Evolutionary conservation across 2,329 filamentous ascomycete species (phyloP).

Genomic region (Phialophora expanda): DNA sequence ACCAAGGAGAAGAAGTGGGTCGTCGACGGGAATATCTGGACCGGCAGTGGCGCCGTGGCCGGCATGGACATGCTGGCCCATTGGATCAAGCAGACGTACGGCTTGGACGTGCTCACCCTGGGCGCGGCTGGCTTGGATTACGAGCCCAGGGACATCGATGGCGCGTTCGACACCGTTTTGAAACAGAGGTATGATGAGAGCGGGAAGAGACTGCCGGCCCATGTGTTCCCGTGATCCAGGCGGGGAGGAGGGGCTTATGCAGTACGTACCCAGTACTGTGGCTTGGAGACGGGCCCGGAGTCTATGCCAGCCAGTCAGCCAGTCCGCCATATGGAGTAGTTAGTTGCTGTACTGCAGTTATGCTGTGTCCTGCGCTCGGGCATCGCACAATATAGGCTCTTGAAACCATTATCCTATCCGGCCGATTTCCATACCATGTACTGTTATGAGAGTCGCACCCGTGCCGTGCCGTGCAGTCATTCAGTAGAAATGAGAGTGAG

Average conservation of each 20-base stretch:
- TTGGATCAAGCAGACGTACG: conserved; percentile 49
- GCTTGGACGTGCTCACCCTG: conserved; percentile 26
- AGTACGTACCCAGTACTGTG: background rate
- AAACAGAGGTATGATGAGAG: conserved; percentile 22
- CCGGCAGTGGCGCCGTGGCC: conserved; percentile 52
- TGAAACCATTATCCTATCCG: no score
- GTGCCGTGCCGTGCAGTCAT: no score
- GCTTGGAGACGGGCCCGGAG: background rate
- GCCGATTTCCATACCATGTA: no score
- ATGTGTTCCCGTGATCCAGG: conserved; percentile 11
- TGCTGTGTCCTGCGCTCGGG: background rate
- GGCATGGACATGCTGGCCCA: conserved; percentile 55
- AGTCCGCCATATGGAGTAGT: background rate
- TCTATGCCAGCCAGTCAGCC: background rate
- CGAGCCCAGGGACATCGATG: conserved; percentile 47
- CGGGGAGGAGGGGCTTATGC: background rate
- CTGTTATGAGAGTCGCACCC: no score
- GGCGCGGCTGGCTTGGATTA: conserved; percentile 43
- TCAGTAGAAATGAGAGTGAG: no score
- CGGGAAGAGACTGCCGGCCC: conserved; percentile 16
- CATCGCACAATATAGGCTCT: no score
- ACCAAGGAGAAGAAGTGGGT: conserved; percentile 53
- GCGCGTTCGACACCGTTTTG: conserved; percentile 18
- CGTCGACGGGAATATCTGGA: conserved; percentile 55
- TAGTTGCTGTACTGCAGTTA: background rate